These are phyloP conservation scores for Pythium guiyangense DNA, from an alignment of 352 stramenopile species.

Conservation along the genomic window DNA sequence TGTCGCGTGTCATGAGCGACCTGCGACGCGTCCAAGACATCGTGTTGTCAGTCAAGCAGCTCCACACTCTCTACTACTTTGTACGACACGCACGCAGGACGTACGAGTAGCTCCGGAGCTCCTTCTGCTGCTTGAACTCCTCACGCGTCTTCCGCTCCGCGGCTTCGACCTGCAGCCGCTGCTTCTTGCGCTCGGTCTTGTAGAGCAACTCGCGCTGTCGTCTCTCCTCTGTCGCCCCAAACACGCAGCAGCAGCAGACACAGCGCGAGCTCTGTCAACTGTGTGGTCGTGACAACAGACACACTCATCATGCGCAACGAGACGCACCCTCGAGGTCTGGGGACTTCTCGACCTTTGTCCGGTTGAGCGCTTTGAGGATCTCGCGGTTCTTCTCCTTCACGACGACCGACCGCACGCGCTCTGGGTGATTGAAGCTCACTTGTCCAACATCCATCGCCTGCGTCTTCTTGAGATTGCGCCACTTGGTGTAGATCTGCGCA, in stretches of 20 bases:
- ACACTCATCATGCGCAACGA: no score
- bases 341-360: slow-evolving; percentile 74
- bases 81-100: no score
- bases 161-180: slow-evolving; percentile 47
- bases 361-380: slow-evolving; percentile 86
- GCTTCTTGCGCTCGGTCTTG: slow-evolving; percentile 68
- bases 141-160: slow-evolving; percentile 47
- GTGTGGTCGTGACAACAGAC: no score
- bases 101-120: slow-evolving; percentile 73
- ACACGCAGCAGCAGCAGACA: no score
- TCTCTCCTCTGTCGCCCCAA: slow-evolving; percentile 64
- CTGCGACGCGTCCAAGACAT: slow-evolving; percentile 18
- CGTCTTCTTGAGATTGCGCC: slow-evolving; percentile 91
- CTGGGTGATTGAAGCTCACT: slow-evolving; percentile 79
- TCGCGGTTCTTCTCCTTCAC: slow-evolving; percentile 84
- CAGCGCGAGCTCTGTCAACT: no score
- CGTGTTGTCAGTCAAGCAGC: no score
- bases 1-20: slow-evolving; percentile 57
- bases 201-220: slow-evolving; percentile 65
- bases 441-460: slow-evolving; percentile 89
- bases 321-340: slow-evolving; percentile 72
- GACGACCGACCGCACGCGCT: slow-evolving; percentile 31
- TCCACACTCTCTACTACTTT: no score
- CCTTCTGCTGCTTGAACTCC: slow-evolving; percentile 68
- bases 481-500: slow-evolving; percentile 89